Conservation (phyloP, 345 rosid genomes). For the Rhizophora apiculata region DNA sequence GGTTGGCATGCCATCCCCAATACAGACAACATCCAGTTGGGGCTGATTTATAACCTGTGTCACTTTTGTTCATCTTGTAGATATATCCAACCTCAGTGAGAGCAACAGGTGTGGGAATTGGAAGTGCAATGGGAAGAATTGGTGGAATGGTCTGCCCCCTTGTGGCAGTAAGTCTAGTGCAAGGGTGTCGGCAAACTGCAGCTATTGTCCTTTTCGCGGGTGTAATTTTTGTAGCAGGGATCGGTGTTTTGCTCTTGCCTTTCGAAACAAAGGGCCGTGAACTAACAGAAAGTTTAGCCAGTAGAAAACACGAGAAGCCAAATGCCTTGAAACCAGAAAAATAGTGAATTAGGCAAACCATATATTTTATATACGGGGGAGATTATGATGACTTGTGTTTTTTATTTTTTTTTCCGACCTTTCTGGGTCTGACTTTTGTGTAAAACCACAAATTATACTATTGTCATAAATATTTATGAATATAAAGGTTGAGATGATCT, state of each 20-base stretch:
- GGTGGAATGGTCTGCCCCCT: slow-evolving; percentile 91
- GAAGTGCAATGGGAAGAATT: slow-evolving; percentile 84
- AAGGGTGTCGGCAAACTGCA: slow-evolving; percentile 71
- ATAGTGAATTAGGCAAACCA: neutral
- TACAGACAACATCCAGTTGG: neutral
- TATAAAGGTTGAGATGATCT: too few species aligned
- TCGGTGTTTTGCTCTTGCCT: slow-evolving; percentile 69
- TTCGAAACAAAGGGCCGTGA: slow-evolving; percentile 79
- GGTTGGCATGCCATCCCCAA: neutral
- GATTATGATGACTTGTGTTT: too few species aligned
- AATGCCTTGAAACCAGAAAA: neutral
- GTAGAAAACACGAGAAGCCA: slow-evolving; percentile 12
- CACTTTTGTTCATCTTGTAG: slow-evolving; percentile 25
- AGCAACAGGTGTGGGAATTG: slow-evolving; percentile 83
- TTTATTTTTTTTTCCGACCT: too few species aligned
- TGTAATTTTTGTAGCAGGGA: slow-evolving; percentile 55
- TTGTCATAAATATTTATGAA: too few species aligned
- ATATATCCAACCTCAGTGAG: slow-evolving; percentile 89
- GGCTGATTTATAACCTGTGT: neutral
- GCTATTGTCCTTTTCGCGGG: slow-evolving; percentile 62
- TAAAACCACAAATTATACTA: too few species aligned
- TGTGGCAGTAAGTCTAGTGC: slow-evolving; percentile 78
- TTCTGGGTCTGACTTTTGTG: too few species aligned
- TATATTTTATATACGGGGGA: neutral
- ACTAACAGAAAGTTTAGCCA: slow-evolving; percentile 44